phyloP scores from a whole-genome alignment of 2,329 filamentous ascomycete species.

The Diaporthe velutina region DNA sequence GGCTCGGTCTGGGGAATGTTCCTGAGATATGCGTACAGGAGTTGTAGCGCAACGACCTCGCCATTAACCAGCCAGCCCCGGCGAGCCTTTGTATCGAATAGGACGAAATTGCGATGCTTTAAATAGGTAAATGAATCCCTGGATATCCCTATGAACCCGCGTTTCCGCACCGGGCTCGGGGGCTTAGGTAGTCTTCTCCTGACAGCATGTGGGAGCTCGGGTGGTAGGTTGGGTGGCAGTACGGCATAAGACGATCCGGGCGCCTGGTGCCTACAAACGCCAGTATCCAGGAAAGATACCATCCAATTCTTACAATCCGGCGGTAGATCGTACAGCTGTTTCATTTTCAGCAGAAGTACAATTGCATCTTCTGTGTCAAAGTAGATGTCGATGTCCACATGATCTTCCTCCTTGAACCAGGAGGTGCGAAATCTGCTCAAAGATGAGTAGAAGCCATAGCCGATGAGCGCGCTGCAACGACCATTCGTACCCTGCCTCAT shows the following conservation, averaged over 20 bases:
- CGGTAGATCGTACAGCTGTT: not conserved
- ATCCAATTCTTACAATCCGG: not conserved
- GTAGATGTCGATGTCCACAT: not conserved
- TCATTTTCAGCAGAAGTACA: not conserved
- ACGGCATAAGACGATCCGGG: not conserved
- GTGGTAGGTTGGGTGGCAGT: not conserved
- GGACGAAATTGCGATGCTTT: not conserved
- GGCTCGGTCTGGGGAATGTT: not conserved
- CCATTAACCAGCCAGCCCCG: conserved; percentile 3
- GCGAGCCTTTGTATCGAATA: not conserved
- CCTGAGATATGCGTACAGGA: not conserved
- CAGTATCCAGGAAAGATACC: not conserved
- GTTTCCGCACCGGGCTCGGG: too few species aligned
- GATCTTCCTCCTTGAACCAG: not conserved
- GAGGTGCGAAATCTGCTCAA: not conserved
- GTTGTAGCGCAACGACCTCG: not conserved
- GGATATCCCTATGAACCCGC: too few species aligned
- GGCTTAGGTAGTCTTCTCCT: too few species aligned
- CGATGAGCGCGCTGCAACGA: not conserved
- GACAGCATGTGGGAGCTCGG: too few species aligned
- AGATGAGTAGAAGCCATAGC: not conserved
- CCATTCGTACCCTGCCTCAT: not conserved
- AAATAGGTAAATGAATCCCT: too few species aligned
- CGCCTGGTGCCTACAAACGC: not conserved
- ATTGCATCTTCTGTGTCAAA: not conserved